phyloP scores from a whole-genome alignment of 148 eudicot genomes.

The Chenopodium formosanum region DNA sequence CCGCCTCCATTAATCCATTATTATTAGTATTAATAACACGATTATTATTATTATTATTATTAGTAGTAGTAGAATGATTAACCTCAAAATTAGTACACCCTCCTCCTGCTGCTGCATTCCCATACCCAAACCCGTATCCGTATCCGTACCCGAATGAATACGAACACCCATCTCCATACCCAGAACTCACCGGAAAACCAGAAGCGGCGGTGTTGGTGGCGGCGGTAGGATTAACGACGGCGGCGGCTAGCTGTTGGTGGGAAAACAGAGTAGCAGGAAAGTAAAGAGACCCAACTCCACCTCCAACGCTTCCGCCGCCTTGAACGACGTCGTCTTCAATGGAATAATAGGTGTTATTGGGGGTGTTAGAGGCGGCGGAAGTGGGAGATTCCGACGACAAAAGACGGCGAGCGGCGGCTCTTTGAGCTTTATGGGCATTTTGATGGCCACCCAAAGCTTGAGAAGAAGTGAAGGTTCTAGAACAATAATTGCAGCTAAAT shows the following conservation, averaged over 20 bases:
- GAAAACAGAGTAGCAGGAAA: not conserved
- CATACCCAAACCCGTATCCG: not conserved
- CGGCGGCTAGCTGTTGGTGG: not conserved
- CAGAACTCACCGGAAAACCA: not conserved
- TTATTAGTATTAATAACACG: no score
- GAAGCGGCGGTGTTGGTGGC: no score
- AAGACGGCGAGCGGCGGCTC: constrained; percentile 1
- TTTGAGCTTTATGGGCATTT: constrained; percentile 28
- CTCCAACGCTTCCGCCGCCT: not conserved
- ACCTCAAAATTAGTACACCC: not conserved
- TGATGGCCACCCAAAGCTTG: constrained; percentile 38
- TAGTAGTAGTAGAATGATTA: no score
- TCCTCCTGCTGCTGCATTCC: not conserved
- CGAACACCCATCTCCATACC: not conserved
- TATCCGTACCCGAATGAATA: constrained; percentile 3
- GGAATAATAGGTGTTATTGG: not conserved
- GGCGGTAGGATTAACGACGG: not conserved
- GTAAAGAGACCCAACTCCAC: not conserved
- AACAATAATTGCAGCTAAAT: constrained; percentile 22
- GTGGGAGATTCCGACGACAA: not conserved
- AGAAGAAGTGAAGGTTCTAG: constrained; percentile 21
- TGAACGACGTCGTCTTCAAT: not conserved
- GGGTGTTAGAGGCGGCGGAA: not conserved
- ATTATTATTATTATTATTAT: not conserved
- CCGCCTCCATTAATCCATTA: not conserved